A percentile compares a stretch with the other conserved stretches of the same genome.
Conservation (phyloP, 371 early-diverging fungal species). For the Apophysomyces ossiformis region DNA sequence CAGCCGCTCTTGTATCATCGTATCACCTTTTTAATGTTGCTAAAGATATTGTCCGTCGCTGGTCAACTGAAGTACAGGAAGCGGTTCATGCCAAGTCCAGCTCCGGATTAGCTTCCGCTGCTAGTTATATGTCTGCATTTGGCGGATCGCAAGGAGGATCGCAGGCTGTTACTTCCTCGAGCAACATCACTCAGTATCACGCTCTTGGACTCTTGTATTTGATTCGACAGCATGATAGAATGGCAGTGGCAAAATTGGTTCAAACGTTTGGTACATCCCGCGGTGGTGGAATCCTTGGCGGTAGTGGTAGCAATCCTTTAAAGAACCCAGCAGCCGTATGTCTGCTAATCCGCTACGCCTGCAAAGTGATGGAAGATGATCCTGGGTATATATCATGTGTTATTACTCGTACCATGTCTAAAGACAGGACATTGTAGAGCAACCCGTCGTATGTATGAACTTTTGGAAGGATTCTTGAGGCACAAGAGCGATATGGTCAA, state of each 20-base stretch:
- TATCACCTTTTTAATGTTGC: constrained; percentile 84
- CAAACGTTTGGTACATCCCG: constrained; percentile 79
- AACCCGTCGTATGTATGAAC: constrained; percentile 73
- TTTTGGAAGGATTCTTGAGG: constrained; percentile 89
- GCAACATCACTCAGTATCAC: constrained; percentile 94
- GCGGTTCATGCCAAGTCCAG: constrained; percentile 80
- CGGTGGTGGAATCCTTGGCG: constrained; percentile 53
- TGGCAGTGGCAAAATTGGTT: constrained; percentile 96
- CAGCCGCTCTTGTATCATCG: constrained; percentile 92
- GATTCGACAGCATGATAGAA: constrained; percentile 95
- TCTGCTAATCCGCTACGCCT: constrained; percentile 91
- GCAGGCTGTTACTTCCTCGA: constrained; percentile 58
- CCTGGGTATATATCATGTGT: constrained; percentile 49
- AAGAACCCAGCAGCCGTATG: constrained; percentile 90
- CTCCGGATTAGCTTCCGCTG: constrained; percentile 52
- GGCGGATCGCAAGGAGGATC: constrained; percentile 44
- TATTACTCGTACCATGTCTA: neutral
- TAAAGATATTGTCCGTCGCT: constrained; percentile 86
- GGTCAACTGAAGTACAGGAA: constrained; percentile 92
- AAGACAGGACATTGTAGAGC: constrained; percentile 48
- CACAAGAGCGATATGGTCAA: constrained; percentile 98
- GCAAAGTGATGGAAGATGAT: constrained; percentile 94
- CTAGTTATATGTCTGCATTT: constrained; percentile 63
- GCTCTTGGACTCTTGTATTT: constrained; percentile 94
- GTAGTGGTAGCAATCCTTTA: constrained; percentile 58